Base-by-base conservation (phyloP, 1,139 yeast species). In the Suhomyces yuchorum region DNA sequence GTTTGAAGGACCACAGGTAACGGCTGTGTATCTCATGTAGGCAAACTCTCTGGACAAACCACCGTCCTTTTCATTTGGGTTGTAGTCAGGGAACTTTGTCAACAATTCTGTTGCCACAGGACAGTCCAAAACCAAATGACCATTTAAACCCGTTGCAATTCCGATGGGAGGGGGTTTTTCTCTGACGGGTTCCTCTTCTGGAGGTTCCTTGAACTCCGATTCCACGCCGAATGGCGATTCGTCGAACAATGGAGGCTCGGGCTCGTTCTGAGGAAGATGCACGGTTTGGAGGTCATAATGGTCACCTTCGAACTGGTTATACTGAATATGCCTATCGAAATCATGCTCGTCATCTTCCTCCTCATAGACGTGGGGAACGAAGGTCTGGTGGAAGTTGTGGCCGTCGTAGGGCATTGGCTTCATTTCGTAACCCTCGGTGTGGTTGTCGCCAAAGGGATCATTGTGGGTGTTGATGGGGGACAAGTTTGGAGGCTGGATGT, bases 1-100 rank as follows among this genome's bases (percentile, higher is more conserved):
- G 53, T 75, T 75, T 7, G 78, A 72, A 14, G 80, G 80, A 1
- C 80, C 80, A 62, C 80, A 75, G 1, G 80, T 75, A 8, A 74
- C 78, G 11, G 80, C 80, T 1, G 79, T 72, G 57, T 75, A 75
- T 62, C 80, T 66, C 80, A 75, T 75, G 56, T 73, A 74, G 17
- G 78, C 70, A 53, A 75, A 75, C 53, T 75, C 80, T 61, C 80
- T 62, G 9, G 75, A 64, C 46, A 74, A 65, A 1, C 78, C 78
- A 9, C 77, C 77, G 51, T 73, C 77, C 48, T 67, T 66, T 22
- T 58, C 61, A 6, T 55, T 62, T 3, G 64, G 57, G 20, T 62
- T 56, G 52, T 73, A 75, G 51, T 73, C 78, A 15, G 76, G 79
- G 51, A 72, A 75, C 50, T 75, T 75, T 14, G 73, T 58, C 48